phyloP scores from a whole-genome alignment of 2,329 filamentous ascomycete species.

The Colletotrichum musae region DNA sequence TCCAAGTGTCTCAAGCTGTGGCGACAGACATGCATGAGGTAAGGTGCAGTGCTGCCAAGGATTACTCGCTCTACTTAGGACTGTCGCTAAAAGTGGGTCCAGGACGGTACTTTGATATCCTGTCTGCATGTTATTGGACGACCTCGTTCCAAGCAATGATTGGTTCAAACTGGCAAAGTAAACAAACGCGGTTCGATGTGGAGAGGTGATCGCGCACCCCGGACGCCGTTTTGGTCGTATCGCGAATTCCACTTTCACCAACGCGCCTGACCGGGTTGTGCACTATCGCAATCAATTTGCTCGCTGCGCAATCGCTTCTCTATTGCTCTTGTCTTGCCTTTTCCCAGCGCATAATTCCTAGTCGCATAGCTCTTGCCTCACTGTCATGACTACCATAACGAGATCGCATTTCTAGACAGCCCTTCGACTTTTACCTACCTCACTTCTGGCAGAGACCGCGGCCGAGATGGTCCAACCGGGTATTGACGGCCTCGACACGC shows the following conservation, averaged over 20 bases:
- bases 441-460: slow-evolving; percentile 34
- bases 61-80: not conserved
- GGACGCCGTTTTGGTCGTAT: slow-evolving; percentile 27
- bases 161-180: slow-evolving; percentile 53
- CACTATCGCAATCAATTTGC: slow-evolving; percentile 26
- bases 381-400: slow-evolving; percentile 30
- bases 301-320: slow-evolving; percentile 11
- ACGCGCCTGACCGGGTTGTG: slow-evolving; percentile 27
- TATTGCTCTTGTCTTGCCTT: slow-evolving; percentile 2
- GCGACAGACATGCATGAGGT: slow-evolving; percentile 1
- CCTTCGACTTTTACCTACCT: slow-evolving; percentile 6
- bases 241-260: slow-evolving; percentile 35
- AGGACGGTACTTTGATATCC: not conserved
- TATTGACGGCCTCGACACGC: slow-evolving; percentile 81
- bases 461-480: slow-evolving; percentile 75
- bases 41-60: slow-evolving; percentile 9
- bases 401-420: slow-evolving; percentile 29
- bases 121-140: slow-evolving; percentile 1
- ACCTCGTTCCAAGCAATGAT: not conserved
- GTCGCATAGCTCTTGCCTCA: slow-evolving; percentile 4
- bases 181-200: slow-evolving; percentile 52
- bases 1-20: slow-evolving; percentile 36
- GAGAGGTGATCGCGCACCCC: slow-evolving; percentile 28
- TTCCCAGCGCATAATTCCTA: slow-evolving; percentile 9
- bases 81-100: slow-evolving; percentile 19